Base-by-base conservation (phyloP, 345 rosid genomes). In the Citrus australasica region DNA sequence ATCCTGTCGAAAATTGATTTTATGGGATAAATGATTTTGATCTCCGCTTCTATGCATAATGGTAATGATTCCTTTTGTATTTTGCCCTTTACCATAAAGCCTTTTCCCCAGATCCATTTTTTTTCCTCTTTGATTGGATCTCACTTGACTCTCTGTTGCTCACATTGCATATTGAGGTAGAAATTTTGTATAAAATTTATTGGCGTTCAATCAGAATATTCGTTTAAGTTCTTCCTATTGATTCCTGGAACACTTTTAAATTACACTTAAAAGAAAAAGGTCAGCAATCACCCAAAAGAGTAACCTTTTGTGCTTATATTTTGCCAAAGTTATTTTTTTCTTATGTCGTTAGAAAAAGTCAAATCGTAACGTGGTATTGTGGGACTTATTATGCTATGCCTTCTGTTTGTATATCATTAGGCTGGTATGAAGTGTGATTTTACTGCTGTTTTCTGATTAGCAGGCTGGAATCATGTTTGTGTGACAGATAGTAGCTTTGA, bases 401-500 rank as follows among this genome's bases (percentile, higher is more conserved):
- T 46, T 69, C 9, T 21, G n/a, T 22, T 4, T 67, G 14, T 76
- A 28, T 55, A 17, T 68, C 28, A 24, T 73, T 35, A 53, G 62
- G 66, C 27, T 46, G 10, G 67, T 80, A 30, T 73, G 30, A 59
- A 33, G n/a, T 60, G 10, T 64, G 48, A 42, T 71, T 64, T 76
- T 65, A 53, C 38, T n/a, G 17, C 51, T n/a, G 58, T 38, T 55
- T 51, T 73, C 42, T 77, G 35, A 87, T 67, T 74, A 69, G 24
- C 68, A 27, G 71, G 61, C 24, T 58, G 71, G 74, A 66, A 38
- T 78, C 35, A 37, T 77, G 67, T 71, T 73, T 69, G 69, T 75
- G 46, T 38, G 67, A 77, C 85, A 95, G 98, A 97, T 95, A 78
- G 97, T 81, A 69, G 97, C 94, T 37, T 83, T 95, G 82, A 95